phyloP scores from a whole-genome alignment of 2,329 filamentous ascomycete genomes.

The Penicillium freii region DNA sequence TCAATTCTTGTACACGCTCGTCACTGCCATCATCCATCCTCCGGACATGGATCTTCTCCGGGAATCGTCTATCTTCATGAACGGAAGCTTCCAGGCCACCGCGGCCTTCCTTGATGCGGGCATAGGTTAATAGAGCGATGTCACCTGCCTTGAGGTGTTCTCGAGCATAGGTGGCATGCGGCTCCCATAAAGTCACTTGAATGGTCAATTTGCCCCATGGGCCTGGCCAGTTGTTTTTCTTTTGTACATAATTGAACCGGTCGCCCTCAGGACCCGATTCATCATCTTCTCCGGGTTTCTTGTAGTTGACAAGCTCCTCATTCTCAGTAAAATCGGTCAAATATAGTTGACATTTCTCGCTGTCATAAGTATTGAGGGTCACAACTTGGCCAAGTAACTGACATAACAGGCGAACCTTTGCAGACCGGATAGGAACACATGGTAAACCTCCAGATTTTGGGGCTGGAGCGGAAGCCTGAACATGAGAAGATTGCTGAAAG shows the following conservation, averaged over 20 bases:
- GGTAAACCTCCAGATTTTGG: slow-evolving; percentile 11
- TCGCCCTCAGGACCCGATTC: slow-evolving; percentile 52
- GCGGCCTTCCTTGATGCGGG: slow-evolving; percentile 63
- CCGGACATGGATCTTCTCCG: slow-evolving; percentile 58
- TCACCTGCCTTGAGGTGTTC: slow-evolving; percentile 56
- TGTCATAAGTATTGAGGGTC: slow-evolving; percentile 48
- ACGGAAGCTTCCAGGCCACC: slow-evolving; percentile 70
- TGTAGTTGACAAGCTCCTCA: slow-evolving; percentile 57
- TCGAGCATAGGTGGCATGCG: slow-evolving; percentile 62
- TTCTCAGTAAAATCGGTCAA: slow-evolving; percentile 83
- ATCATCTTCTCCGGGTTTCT: slow-evolving; percentile 29
- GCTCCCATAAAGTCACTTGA: slow-evolving; percentile 68
- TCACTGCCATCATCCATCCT: slow-evolving; percentile 50
- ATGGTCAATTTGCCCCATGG: slow-evolving; percentile 72
- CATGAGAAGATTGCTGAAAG: slow-evolving; percentile 4
- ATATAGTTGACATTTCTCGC: slow-evolving; percentile 61
- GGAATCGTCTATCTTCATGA: slow-evolving; percentile 57
- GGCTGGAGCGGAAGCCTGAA: slow-evolving; percentile 11
- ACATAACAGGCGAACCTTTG: slow-evolving; percentile 57
- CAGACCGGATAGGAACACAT: slow-evolving; percentile 65
- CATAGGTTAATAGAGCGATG: slow-evolving; percentile 67
- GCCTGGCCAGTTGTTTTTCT: slow-evolving; percentile 60
- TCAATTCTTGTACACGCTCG: slow-evolving; percentile 54
- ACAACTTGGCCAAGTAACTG: slow-evolving; percentile 73
- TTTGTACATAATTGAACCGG: slow-evolving; percentile 53